phyloP scores from a whole-genome alignment of 352 stramenopile genomes.

The Phytophthora chlamydospora region DNA sequence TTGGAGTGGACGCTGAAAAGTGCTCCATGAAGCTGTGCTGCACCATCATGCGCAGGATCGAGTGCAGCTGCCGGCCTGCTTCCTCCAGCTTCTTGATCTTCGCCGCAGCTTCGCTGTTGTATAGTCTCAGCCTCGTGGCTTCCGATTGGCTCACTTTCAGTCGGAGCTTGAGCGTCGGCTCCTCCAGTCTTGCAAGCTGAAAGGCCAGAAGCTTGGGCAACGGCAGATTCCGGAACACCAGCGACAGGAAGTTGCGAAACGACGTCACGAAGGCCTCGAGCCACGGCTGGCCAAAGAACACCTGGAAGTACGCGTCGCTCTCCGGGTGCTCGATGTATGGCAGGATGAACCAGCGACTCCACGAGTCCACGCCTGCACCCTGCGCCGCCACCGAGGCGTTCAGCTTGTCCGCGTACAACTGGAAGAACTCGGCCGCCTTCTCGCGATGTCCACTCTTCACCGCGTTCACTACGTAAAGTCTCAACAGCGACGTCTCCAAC shows the following conservation, averaged over 20 bases:
- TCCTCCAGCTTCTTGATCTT: constrained; percentile 75
- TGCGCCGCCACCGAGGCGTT: constrained; percentile 46
- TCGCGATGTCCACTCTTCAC: constrained; percentile 73
- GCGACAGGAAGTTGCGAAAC: constrained; percentile 79
- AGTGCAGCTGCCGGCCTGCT: constrained; percentile 60
- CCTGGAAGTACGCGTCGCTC: constrained; percentile 73
- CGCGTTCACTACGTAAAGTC: constrained; percentile 80
- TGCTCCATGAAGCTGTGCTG: constrained; percentile 75
- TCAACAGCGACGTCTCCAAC: constrained; percentile 69
- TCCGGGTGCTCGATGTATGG: constrained; percentile 81
- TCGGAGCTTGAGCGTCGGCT: constrained; percentile 71
- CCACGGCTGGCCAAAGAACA: constrained; percentile 80
- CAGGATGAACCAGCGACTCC: constrained; percentile 85
- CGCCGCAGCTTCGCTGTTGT: constrained; percentile 52
- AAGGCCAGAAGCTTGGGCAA: constrained; percentile 82
- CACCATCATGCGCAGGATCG: constrained; percentile 67
- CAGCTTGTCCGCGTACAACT: constrained; percentile 66
- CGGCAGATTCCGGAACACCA: constrained; percentile 77
- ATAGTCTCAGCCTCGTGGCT: constrained; percentile 61
- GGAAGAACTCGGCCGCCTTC: constrained; percentile 80
- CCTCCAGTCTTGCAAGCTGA: constrained; percentile 69
- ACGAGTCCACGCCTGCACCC: constrained; percentile 46
- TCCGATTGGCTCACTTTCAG: constrained; percentile 77
- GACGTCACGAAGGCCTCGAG: constrained; percentile 73
- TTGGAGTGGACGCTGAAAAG: constrained; percentile 37